phyloP scores from a whole-genome alignment of 495 filamentous ascomycete species.

The Penicillium pulvis region DNA sequence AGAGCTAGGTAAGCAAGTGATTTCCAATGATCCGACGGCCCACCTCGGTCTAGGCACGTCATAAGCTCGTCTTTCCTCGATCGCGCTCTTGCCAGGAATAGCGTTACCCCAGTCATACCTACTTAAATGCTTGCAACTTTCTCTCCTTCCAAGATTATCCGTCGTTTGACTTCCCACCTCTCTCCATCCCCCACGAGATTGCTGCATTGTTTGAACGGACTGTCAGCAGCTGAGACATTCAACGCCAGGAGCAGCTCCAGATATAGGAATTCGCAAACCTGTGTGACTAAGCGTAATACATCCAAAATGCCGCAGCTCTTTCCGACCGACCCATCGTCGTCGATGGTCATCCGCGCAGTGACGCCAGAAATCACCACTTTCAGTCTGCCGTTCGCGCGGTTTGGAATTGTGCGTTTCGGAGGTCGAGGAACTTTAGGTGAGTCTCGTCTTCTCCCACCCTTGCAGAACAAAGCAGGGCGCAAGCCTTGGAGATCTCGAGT shows the following conservation, averaged over 20 bases:
- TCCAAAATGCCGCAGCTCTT: slow-evolving; percentile 46
- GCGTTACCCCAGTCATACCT: background rate
- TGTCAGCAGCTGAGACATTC: slow-evolving; percentile 12
- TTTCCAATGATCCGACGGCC: background rate
- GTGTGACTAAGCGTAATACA: background rate
- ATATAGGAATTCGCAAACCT: background rate
- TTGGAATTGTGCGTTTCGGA: slow-evolving; percentile 78
- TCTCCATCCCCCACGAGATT: background rate
- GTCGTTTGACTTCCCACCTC: background rate
- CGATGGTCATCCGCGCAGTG: slow-evolving; percentile 86
- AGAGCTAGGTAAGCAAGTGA: slow-evolving; percentile 4
- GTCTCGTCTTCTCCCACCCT: slow-evolving; percentile 18
- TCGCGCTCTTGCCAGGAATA: background rate
- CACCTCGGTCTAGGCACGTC: background rate
- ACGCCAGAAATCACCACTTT: slow-evolving; percentile 79
- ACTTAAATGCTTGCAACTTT: background rate
- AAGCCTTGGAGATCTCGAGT: background rate
- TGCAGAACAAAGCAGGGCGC: slow-evolving; percentile 3
- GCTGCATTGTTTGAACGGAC: background rate
- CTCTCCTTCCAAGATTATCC: background rate
- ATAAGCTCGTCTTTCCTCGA: background rate
- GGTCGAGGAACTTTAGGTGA: slow-evolving; percentile 84
- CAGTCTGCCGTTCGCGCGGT: slow-evolving; percentile 82
- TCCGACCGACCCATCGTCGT: slow-evolving; percentile 66
- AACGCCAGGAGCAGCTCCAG: slow-evolving; percentile 18